Evolutionary conservation across 345 rosid genomes (phyloP).

Genomic region (Diplotaxis tenuifolia): DNA sequence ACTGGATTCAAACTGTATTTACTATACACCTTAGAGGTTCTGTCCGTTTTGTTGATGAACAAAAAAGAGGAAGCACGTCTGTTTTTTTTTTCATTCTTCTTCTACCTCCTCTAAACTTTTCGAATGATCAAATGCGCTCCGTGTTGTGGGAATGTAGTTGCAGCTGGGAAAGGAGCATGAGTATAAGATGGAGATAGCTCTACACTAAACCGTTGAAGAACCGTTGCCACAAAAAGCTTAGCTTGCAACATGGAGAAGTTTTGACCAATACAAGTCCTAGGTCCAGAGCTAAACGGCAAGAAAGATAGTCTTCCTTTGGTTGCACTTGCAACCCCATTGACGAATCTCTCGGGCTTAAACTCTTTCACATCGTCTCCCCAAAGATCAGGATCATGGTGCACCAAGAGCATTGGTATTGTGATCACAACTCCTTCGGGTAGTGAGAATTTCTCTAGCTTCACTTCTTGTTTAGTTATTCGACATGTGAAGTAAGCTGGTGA

Average conservation of each 20-base stretch:
- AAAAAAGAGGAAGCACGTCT: not conserved
- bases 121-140: conserved; percentile 46
- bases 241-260: conserved; percentile 50
- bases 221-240: conserved; percentile 43
- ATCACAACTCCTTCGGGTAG: conserved; percentile 38
- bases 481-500: conserved; percentile 38
- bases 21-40: not conserved
- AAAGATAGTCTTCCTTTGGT: conserved; percentile 43
- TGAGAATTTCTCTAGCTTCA: conserved; percentile 37
- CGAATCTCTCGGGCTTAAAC: conserved; percentile 42
- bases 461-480: conserved; percentile 37
- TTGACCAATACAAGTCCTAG: conserved; percentile 54
- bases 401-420: conserved; percentile 39
- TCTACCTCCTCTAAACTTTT: conserved; percentile 13
- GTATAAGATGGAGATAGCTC: conserved; percentile 48
- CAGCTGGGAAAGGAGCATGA: conserved; percentile 48
- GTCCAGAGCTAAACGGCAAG: conserved; percentile 52
- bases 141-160: conserved; percentile 45
- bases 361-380: conserved; percentile 44
- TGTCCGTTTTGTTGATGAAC: conserved; percentile 1
- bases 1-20: conserved; percentile 1
- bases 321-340: conserved; percentile 41
- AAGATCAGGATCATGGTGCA: conserved; percentile 42
- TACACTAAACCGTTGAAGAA: conserved; percentile 43
- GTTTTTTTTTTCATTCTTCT: not conserved